Conservation (phyloP, 1,284 basidiomycete species). For the Singerocomus inundabilis region DNA sequence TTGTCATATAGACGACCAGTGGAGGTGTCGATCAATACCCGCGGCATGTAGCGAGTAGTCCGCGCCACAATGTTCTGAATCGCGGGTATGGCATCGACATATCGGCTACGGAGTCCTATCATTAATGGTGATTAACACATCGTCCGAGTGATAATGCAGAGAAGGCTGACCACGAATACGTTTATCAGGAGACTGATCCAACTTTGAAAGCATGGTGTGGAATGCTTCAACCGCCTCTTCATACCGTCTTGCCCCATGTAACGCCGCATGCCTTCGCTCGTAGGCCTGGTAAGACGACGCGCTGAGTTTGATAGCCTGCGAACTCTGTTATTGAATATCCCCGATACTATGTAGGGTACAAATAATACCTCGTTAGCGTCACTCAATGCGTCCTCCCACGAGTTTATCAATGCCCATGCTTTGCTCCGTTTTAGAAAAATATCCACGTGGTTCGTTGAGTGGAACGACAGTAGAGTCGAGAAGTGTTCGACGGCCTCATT, state of each 20-base stretch:
- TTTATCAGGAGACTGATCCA: not conserved
- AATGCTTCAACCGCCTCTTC: not conserved
- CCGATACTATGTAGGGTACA: too few relatives aligned
- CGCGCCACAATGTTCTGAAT: not conserved
- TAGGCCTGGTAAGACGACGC: not conserved
- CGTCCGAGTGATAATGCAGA: not conserved
- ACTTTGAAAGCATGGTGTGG: not conserved
- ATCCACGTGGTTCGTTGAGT: not conserved
- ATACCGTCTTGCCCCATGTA: not conserved
- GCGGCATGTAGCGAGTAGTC: not conserved
- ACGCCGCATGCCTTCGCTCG: not conserved
- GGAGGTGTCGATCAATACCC: slow-evolving; percentile 3
- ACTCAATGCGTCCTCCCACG: not conserved
- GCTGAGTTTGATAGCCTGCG: not conserved
- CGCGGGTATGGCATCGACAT: not conserved
- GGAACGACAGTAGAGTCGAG: not conserved
- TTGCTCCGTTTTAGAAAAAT: not conserved
- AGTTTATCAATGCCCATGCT: not conserved
- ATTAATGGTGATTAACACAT: not conserved
- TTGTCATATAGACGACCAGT: not conserved
- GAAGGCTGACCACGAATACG: not conserved
- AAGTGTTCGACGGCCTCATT: not conserved
- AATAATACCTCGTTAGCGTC: not conserved
- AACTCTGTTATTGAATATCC: too few relatives aligned
- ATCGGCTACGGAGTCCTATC: not conserved